These are phyloP conservation scores for Candida chilensis DNA, from an alignment of 805 yeast genomes.

Conservation along the genomic window DNA sequence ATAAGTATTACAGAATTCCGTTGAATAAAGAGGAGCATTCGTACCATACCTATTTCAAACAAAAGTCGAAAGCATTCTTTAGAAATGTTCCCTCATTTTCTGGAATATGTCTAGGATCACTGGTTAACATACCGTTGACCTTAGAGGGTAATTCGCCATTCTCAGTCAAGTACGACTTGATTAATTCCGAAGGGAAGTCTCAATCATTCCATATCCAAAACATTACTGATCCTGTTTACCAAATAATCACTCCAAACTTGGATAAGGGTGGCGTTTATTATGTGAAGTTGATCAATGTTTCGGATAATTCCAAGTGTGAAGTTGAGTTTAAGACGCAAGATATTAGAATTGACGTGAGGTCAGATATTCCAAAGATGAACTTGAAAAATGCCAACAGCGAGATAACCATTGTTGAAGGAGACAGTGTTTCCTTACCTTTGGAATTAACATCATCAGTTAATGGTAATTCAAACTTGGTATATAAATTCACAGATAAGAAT, in stretches of 20 bases:
- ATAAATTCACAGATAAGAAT: slow-evolving; percentile 13
- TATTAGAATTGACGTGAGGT: slow-evolving; percentile 56
- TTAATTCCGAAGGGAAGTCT: slow-evolving; percentile 27
- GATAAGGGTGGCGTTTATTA: slow-evolving; percentile 66
- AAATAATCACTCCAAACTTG: slow-evolving; percentile 46
- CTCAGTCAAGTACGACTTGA: slow-evolving; percentile 55
- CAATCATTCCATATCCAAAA: slow-evolving; percentile 23
- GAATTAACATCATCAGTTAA: slow-evolving; percentile 21
- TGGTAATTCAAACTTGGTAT: slow-evolving; percentile 16
- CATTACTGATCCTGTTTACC: slow-evolving; percentile 22
- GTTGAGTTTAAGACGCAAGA: slow-evolving; percentile 63
- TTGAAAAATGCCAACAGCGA: slow-evolving; percentile 15
- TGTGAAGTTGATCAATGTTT: slow-evolving; percentile 52
- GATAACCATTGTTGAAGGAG: slow-evolving; percentile 53
- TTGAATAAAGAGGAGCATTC: slow-evolving; percentile 34
- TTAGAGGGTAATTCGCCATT: slow-evolving; percentile 82
- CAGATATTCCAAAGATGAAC: slow-evolving; percentile 49
- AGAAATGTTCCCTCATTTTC: slow-evolving; percentile 15
- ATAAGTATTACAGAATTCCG: slow-evolving; percentile 44
- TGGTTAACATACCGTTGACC: slow-evolving; percentile 34
- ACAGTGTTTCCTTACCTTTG: slow-evolving; percentile 46
- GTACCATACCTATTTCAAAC: slow-evolving; percentile 63
- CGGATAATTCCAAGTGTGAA: slow-evolving; percentile 71
- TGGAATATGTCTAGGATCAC: slow-evolving; percentile 4
- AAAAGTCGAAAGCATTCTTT: slow-evolving; percentile 49